Evolutionary conservation across 2,329 filamentous ascomycete species (phyloP).

Genomic region (Ophiostoma ips): DNA sequence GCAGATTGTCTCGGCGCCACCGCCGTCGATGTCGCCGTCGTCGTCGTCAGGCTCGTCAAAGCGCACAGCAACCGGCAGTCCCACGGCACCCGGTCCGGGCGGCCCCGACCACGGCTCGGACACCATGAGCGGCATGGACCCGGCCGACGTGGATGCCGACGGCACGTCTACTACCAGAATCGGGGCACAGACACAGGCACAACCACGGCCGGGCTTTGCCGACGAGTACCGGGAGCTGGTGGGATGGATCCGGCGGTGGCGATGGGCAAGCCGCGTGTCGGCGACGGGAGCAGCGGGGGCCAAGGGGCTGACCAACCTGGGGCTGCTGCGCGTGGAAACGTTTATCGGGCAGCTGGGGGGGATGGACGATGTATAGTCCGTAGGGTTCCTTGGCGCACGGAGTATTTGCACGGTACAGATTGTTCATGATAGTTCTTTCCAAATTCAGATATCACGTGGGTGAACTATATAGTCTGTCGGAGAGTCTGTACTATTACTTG

Average conservation of each 20-base stretch:
- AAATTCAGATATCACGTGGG: too few relatives aligned
- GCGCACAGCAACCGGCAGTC: too few relatives aligned
- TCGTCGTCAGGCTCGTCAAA: too few relatives aligned
- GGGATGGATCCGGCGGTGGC: constrained; percentile 11
- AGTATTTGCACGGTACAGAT: too few relatives aligned
- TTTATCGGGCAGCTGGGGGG: background rate
- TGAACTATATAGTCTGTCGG: background rate
- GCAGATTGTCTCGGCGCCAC: constrained; percentile 3
- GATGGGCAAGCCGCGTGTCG: constrained; percentile 12
- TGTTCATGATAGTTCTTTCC: too few relatives aligned
- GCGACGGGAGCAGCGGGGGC: constrained; percentile 10
- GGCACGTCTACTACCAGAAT: too few relatives aligned
- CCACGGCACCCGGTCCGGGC: too few relatives aligned
- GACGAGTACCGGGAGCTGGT: constrained; percentile 8
- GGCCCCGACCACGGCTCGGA: too few relatives aligned
- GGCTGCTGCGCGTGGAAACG: constrained; percentile 11
- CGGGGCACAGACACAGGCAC: background rate
- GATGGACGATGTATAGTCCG: background rate
- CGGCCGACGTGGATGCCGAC: too few relatives aligned
- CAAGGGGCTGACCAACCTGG: constrained; percentile 13
- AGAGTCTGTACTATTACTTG: background rate
- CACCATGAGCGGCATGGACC: too few relatives aligned
- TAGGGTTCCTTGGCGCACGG: too few relatives aligned
- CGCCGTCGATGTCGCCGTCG: too few relatives aligned
- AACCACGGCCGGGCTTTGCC: background rate